Evolutionary conservation across 2,329 filamentous ascomycete species (phyloP), one percentile per base, ranked within the genome.

Genomic region (Mycosphaerella sp.): DNA sequence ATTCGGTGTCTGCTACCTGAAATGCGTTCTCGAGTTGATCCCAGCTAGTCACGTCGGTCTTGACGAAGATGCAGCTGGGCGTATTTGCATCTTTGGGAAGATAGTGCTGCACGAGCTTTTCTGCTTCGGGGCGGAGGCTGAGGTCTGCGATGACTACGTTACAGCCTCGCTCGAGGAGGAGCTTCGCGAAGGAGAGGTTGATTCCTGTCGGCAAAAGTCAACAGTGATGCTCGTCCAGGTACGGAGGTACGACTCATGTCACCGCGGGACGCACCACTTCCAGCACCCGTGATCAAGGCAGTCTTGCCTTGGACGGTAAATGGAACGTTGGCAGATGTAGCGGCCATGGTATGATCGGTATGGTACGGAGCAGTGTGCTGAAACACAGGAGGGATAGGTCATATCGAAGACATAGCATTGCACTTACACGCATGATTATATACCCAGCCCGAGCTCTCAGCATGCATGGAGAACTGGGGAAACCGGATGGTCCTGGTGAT

Each of bases 1-100:
- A 79, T 49, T 76, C 70, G 44, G 67, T 64, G 53, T 75, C 71
- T 3, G 77, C 76, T 10, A 74, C 70, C 32, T 73, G 66, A 57
- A 80, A 80, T 70, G 78, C 74, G 17, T 67, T 65, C 54, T 75
- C 70, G 3, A 80, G 70, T 45, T 80, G 72, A 4, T 63, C 54
- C 78, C 78, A 80, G 14, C 74, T 70, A 4, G 69, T 73, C 3
- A 80, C 78, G 59, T 78, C 71, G 1, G 75, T 76, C 57, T 72
- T 67, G 21, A 71, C 63, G 57, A 76, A 77, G 2, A 74, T 62
- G 1, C 73, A 75, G 34, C 69, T 62, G 6, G 73, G 67, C 40
- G 41, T 36, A 26, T 7, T 51, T 11, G 60, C 65, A 23, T 55
- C 56, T 44, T 58, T 57, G 10, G 59, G 62, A 0, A 62, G 60